A percentile compares a stretch with the other conserved stretches of the same genome.
Evolutionary conservation across 495 filamentous ascomycete species (phyloP).

Genomic region (Talaromyces wortmannii): DNA sequence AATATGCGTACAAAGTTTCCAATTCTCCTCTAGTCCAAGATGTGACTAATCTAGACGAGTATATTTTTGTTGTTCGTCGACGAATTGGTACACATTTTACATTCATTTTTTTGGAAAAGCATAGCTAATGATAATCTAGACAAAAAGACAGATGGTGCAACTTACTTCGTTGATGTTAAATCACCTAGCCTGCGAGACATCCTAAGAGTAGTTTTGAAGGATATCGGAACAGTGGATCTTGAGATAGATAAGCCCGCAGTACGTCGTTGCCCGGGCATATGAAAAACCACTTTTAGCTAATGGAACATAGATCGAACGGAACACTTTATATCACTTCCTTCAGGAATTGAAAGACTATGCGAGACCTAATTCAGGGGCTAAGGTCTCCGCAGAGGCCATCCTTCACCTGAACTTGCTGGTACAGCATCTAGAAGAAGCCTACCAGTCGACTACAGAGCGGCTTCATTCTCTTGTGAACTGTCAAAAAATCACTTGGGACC

Average conservation of each 20-base stretch:
- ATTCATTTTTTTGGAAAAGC: not conserved
- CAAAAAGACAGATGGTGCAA: not conserved
- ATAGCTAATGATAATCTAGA: not conserved
- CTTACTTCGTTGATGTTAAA: conserved; percentile 13
- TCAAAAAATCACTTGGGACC: conserved; percentile 24
- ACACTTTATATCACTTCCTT: conserved; percentile 24
- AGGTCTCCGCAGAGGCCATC: not conserved
- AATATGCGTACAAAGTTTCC: not conserved
- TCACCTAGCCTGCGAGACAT: conserved; percentile 16
- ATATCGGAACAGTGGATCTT: conserved; percentile 17
- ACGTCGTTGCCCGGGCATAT: not conserved
- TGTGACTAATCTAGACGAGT: not conserved
- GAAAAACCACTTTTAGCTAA: not conserved
- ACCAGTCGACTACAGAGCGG: conserved; percentile 20
- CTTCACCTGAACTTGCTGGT: conserved; percentile 31
- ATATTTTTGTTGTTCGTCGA: not conserved
- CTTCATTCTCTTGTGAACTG: conserved; percentile 29
- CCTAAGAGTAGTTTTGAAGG: conserved; percentile 9
- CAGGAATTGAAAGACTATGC: conserved; percentile 17
- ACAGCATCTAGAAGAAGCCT: conserved; percentile 30
- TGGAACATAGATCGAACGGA: not conserved
- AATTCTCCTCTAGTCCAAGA: not conserved
- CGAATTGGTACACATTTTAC: not conserved
- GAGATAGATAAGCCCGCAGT: conserved; percentile 2
- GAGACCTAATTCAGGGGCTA: not conserved